Base-by-base conservation (phyloP, 768 basidiomycete genomes). In the Boletus pseudopeckii region DNA sequence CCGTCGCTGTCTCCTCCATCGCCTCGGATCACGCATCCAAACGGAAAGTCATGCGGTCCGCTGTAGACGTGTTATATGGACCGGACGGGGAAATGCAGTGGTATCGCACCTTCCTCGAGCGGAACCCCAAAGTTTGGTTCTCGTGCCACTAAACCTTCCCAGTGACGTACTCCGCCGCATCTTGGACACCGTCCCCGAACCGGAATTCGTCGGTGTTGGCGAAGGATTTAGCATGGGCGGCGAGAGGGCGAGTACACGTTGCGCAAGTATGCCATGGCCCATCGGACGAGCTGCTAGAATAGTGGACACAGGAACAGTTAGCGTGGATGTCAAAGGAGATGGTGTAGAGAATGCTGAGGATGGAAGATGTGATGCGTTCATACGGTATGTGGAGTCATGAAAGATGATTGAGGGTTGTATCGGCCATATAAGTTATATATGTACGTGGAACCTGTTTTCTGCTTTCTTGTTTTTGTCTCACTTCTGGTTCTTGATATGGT, bases 101-200 rank as follows among this genome's bases (percentile, higher is more conserved):
- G 10, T 60, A 57, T 48, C 59, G 61, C 4, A 54, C 47, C 0
- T 10, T 5, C 1, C 26, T 48, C 32, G 36, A 14, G 4, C 32
- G 41, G 1, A 14, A 48, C 2, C 28, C 5, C 8, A 8, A 4
- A 13, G 60, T 47, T 22, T 60, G 58, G 59, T 65, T 72, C 55
- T 71, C 70, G 54, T 57, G 40, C 13, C 68, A 60, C 58, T 71
- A 69, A 44, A 56, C 53, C 0, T 61, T 72, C 48, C 69, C 63
- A 0, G 72, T 71, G 26, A 70, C 56, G 28, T 71, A 67, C 47
- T 62, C 71, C 47, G 64, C 68, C 5, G n/a, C n/a, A 70, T 72
- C 18, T 28, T 59, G 43, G 58, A 59, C 18, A 47, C 58, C 0
- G 46, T 49, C 6, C 51, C 57, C n/a, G 0, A 28, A 46, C 34